These are phyloP conservation scores for Coffea canephora DNA, from an alignment of 257 asterid species.

Conservation along the genomic window DNA sequence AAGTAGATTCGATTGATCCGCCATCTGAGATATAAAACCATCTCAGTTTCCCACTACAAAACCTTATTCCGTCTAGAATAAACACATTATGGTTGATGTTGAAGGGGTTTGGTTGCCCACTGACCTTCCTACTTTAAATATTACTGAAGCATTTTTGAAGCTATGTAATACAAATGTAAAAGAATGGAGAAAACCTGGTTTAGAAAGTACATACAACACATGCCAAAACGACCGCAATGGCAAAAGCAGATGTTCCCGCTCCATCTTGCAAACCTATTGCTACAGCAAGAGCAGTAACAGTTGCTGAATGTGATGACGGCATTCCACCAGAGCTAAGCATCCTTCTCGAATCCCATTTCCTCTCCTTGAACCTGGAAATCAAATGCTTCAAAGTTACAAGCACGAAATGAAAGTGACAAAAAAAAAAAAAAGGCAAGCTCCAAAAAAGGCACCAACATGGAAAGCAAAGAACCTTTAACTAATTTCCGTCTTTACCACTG, in stretches of 20 bases:
- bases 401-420: conserved; percentile 24
- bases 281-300: conserved; percentile 78
- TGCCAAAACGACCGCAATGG: conserved; percentile 89
- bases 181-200: conserved; percentile 65
- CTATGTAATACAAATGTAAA: conserved; percentile 20
- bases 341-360: conserved; percentile 85
- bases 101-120: too few relatives aligned
- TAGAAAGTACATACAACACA: conserved; percentile 94
- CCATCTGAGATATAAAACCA: neutral
- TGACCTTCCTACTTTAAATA: neutral
- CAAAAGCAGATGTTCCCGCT: conserved; percentile 66
- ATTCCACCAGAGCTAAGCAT: conserved; percentile 97
- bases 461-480: neutral
- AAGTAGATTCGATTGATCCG: neutral
- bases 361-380: conserved; percentile 90
- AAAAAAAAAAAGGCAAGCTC: conserved; percentile 12
- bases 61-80: too few relatives aligned
- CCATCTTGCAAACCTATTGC: conserved; percentile 86
- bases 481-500: neutral
- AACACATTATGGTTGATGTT: too few relatives aligned
- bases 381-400: conserved; percentile 48
- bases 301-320: conserved; percentile 98
- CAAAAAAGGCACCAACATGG: neutral
- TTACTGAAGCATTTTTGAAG: neutral
- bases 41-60: neutral